Evolutionary conservation across 306 rosid species (phyloP).

Genomic region (Calophaca sinica): DNA sequence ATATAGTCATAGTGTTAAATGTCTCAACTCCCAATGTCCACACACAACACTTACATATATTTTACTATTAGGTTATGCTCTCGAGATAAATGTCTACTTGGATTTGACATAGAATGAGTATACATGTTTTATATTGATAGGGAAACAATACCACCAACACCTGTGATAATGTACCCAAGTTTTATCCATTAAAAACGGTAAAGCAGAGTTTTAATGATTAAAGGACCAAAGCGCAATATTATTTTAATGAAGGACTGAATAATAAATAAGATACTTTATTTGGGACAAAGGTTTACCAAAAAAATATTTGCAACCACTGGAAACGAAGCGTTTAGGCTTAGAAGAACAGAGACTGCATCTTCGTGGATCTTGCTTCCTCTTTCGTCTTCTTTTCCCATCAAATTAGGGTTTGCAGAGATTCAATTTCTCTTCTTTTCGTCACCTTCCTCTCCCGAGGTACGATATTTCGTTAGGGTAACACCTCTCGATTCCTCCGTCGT

Average conservation of each 20-base stretch:
- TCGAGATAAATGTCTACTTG: too few relatives aligned
- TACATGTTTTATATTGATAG: too few relatives aligned
- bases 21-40: too few relatives aligned
- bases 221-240: neutral
- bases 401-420: conserved; percentile 50
- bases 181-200: too few relatives aligned
- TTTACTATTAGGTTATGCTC: too few relatives aligned
- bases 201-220: too few relatives aligned
- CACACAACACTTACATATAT: too few relatives aligned
- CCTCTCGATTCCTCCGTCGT: conserved; percentile 21
- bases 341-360: conserved; percentile 38
- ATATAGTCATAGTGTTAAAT: too few relatives aligned
- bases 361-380: conserved; percentile 52
- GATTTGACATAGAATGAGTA: too few relatives aligned
- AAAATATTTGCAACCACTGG: conserved; percentile 39
- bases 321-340: conserved; percentile 51
- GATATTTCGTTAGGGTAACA: neutral
- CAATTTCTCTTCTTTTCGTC: conserved; percentile 39
- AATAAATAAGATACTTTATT: neutral
- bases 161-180: too few relatives aligned
- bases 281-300: neutral
- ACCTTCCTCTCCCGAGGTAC: neutral
- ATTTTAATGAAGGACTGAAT: conserved; percentile 25
- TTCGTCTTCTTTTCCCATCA: conserved; percentile 34
- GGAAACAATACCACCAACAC: too few relatives aligned